These are phyloP conservation scores for Salix viminalis DNA, from an alignment of 345 rosid species.

Conservation along the genomic window DNA sequence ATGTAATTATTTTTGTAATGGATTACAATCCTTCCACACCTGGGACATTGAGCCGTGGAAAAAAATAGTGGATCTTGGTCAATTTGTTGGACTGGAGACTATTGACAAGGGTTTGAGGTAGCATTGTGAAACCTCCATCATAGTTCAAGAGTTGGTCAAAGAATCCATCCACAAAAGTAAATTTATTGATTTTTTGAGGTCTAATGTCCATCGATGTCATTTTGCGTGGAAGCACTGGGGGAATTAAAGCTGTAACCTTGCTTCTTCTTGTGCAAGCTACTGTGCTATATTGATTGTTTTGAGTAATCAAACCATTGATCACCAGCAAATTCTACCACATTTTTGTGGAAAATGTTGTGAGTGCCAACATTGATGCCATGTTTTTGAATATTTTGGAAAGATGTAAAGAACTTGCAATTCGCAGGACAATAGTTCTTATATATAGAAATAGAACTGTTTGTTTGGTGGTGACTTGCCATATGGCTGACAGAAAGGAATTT, in stretches of 20 bases:
- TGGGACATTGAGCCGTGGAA: slow-evolving; percentile 28
- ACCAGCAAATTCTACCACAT: background rate
- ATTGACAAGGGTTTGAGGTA: slow-evolving; percentile 18
- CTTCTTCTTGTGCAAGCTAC: background rate
- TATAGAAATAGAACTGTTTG: background rate
- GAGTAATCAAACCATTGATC: background rate
- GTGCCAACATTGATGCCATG: background rate
- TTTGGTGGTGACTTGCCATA: background rate
- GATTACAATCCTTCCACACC: slow-evolving; percentile 31
- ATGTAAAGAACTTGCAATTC: background rate
- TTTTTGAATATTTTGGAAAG: background rate
- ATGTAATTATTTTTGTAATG: slow-evolving; percentile 34
- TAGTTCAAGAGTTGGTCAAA: slow-evolving; percentile 1
- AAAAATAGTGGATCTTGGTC: slow-evolving; percentile 21
- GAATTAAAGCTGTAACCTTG: background rate
- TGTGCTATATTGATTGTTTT: background rate
- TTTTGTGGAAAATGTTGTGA: background rate
- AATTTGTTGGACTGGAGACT: slow-evolving; percentile 21
- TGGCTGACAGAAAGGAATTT: background rate
- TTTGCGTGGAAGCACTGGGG: background rate
- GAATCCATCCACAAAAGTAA: background rate
- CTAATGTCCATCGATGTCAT: background rate
- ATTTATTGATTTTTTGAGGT: background rate
- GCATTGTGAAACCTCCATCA: slow-evolving; percentile 16
- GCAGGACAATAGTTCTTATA: background rate